These are phyloP conservation scores for Leccinum cinnamomeum DNA, from an alignment of 1,284 basidiomycete species.

Conservation along the genomic window DNA sequence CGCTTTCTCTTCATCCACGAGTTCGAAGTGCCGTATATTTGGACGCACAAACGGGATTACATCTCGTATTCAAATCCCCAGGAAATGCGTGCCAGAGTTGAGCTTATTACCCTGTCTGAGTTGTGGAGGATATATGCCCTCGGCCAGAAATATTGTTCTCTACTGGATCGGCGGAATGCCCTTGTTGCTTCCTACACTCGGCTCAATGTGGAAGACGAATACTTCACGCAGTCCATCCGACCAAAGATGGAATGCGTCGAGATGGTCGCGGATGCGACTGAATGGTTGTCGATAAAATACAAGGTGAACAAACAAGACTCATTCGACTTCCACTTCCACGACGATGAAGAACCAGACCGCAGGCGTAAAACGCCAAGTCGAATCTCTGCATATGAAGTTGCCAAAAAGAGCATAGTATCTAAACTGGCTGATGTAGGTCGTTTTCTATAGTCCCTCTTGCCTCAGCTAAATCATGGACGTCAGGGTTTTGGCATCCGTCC, in stretches of 20 bases:
- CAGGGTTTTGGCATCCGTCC: constrained; percentile 81
- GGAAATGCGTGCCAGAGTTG: constrained; percentile 53
- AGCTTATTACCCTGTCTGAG: constrained; percentile 77
- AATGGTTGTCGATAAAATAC: constrained; percentile 90
- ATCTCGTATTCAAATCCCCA: constrained; percentile 74
- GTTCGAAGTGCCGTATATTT: constrained; percentile 94
- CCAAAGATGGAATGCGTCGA: constrained; percentile 77
- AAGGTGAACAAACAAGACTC: constrained; percentile 71
- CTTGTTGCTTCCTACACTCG: constrained; percentile 66
- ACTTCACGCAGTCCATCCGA: constrained; percentile 68
- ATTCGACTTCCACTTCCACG: constrained; percentile 63
- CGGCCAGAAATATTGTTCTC: constrained; percentile 84
- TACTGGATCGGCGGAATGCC: constrained; percentile 71
- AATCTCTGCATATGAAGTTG: constrained; percentile 83
- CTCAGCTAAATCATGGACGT: constrained; percentile 14
- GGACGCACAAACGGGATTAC: constrained; percentile 91
- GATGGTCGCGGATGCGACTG: constrained; percentile 87
- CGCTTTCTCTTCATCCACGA: constrained; percentile 86
- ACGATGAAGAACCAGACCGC: constrained; percentile 62
- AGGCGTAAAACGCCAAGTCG: constrained; percentile 84
- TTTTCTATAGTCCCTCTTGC: constrained; percentile 5
- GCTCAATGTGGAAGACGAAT: constrained; percentile 63
- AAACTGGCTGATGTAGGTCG: constrained; percentile 71
- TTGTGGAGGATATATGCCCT: constrained; percentile 87
- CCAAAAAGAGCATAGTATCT: constrained; percentile 76